Evolutionary conservation across 306 rosid genomes (phyloP), one percentile per base, ranked within the genome.

Genomic region (Chamaecrista fasciculata): DNA sequence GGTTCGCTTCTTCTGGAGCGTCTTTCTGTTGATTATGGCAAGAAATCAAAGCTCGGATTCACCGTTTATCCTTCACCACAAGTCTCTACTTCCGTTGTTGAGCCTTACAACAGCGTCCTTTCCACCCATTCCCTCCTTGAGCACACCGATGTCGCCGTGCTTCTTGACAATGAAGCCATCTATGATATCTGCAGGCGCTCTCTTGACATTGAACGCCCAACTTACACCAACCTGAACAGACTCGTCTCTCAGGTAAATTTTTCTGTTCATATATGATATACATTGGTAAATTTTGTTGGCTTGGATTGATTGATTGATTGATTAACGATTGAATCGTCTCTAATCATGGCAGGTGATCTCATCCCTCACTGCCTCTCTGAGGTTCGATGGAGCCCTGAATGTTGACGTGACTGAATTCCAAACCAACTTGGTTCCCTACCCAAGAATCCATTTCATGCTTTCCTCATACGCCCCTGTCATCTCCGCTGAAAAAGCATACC

Each of bases 61-160:
- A 86, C 97, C 3, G 92, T 91, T 28, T 91, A 88, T 50, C 97
- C 97, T 0, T 91, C 97, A 8, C 96, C 97, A 0, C 97, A 91
- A 89, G 97, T 91, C 20, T 91, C 97, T 0, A 91, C 97, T 0
- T 88, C 96, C 0, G 97, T 91, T 18, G 97, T 91, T 1, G 97
- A 91, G 67, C 97, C 97, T 0, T 91, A 91, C 46, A 91, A 91
- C 81, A 90, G 96, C 39, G 97, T 91, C 67, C 96, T 91, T 24
- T 91, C 96, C 6, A 88, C 97, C 3, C 97, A 91, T 25, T 91
- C 97, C 8, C 97, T 91, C 50, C 90, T 91, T 0, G 97, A 91
- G 49, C 97, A 91, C 73, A 91, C 97, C 0, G 93, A 91, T 67
- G 97, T 88, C 1, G 79, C 91, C 0, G 93, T 91, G 9, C 86